Percentiles rank a stretch among this genome's conserved stretches.
Evolutionary conservation across 257 asterid genomes (phyloP).

Genomic region (Nemophila menziesii): DNA sequence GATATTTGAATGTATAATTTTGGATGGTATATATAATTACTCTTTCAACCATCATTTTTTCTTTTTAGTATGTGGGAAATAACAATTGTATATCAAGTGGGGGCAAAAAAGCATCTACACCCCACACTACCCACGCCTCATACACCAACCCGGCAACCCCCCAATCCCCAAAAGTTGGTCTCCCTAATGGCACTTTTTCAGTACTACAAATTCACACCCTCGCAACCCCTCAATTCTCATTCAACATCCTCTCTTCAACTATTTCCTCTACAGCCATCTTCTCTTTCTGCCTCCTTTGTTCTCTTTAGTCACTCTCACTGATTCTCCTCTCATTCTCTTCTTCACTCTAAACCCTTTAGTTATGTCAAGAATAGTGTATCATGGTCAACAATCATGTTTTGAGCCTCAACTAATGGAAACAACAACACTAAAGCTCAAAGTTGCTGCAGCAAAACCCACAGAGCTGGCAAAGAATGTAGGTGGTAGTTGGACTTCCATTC

Average conservation of each 20-base stretch:
- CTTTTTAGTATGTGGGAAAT: constrained; percentile 15
- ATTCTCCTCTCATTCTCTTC: neutral
- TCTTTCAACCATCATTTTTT: too few species aligned
- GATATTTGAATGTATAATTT: too few species aligned
- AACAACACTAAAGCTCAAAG: constrained; percentile 39
- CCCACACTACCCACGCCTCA: too few species aligned
- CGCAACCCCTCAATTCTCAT: constrained; percentile 39
- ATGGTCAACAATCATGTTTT: constrained; percentile 25
- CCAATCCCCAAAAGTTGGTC: constrained; percentile 7
- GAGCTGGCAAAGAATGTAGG: constrained; percentile 7
- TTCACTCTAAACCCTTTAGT: constrained; percentile 1
- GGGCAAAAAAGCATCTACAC: constrained; percentile 16
- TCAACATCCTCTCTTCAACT: constrained; percentile 23
- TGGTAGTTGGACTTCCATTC: constrained; percentile 35
- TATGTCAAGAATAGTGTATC: constrained; percentile 55
- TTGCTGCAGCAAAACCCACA: constrained; percentile 15
- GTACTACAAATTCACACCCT: constrained; percentile 62
- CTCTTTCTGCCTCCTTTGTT: constrained; percentile 5
- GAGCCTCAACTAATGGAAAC: constrained; percentile 38
- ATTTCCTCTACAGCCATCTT: constrained; percentile 6
- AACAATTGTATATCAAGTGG: constrained; percentile 47
- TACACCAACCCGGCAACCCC: constrained; percentile 1
- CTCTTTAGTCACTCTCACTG: neutral
- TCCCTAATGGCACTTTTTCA: constrained; percentile 30
- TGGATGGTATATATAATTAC: too few species aligned